Base-by-base conservation (phyloP, 306 rosid genomes). In the peach (Prunus persica) region DNA sequence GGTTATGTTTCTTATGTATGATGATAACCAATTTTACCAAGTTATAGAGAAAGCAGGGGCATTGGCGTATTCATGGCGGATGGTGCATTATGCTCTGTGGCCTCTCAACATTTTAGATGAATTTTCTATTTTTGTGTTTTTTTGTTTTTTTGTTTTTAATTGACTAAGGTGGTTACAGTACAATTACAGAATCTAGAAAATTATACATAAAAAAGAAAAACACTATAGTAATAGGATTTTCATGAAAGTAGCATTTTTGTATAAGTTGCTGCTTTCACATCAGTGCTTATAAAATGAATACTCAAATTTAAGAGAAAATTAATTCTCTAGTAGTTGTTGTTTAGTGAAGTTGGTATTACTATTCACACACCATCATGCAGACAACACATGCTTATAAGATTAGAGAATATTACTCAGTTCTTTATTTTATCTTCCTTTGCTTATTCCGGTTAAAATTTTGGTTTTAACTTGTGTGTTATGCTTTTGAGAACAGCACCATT, bases 401-500 rank as follows among this genome's bases (percentile, higher is more conserved):
- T 19, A 61, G 50, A 49, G 75, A 16, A 14, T 38, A 47, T 38
- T 22, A 50, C 20, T 66, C 25, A 41, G 70, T 80, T 0, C 4
- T 43, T 67, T 57, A 24, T 32, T 71, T 69, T 74, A 49, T 51
- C 15, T 56, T 77, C 0, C 38, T 62, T n/a, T 49, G 50, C 9
- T 27, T 38, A 61, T 67, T 77, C 12, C 16, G 66, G 32, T 56
- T 52, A n/a, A 60, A 47, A 43, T 41, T 72, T 71, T 34, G 70
- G 50, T 61, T 78, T 56, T 63, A 72, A 50, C 28, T 51, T 73
- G 58, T 73, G 84, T 34, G 41, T 24, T 77, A 52, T 76, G 54
- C 56, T 24, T 58, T 13, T 64, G 58, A 65, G 75, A 85, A 70
- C 87, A 95, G 99, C 75, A 19, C 99, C 99, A 57, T 91, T 55